Conservation (phyloP, 306 rosid genomes). For the Echinosophora koreensis region DNA sequence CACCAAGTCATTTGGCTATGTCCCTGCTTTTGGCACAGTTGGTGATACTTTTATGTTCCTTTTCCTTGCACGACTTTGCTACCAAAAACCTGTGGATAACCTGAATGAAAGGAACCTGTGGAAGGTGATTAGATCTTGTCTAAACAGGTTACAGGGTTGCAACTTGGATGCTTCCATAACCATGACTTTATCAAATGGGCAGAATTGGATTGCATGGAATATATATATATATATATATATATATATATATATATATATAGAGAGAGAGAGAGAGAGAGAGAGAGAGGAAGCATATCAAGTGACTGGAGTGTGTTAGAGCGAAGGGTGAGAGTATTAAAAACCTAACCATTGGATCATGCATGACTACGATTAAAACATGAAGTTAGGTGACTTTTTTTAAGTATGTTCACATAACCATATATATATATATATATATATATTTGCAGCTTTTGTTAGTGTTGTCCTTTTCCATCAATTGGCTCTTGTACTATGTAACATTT, state of each 20-base stretch:
- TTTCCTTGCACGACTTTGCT: conserved; percentile 20
- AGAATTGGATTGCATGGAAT: conserved; percentile 10
- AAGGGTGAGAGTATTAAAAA: no score
- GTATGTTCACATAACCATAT: no score
- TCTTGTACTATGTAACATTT: neutral
- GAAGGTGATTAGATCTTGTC: neutral
- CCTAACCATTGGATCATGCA: no score
- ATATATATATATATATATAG: neutral
- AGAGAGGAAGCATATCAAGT: no score
- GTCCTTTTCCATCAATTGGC: conserved; percentile 6
- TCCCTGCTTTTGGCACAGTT: neutral
- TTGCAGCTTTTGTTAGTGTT: neutral
- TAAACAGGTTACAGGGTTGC: neutral
- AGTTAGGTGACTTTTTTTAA: no score
- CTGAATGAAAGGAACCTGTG: neutral
- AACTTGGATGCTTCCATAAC: conserved; percentile 14
- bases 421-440: neutral
- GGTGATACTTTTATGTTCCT: conserved; percentile 7
- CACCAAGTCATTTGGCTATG: neutral
- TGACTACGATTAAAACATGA: no score
- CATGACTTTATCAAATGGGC: neutral
- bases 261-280: no score
- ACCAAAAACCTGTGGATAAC: neutral
- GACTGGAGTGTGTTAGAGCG: no score
- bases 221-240: neutral